A percentile compares a stretch with the other conserved stretches of the same genome.
phyloP scores from a whole-genome alignment of 2,329 filamentous ascomycete species.

The Pseudogymnoascus sp. region DNA sequence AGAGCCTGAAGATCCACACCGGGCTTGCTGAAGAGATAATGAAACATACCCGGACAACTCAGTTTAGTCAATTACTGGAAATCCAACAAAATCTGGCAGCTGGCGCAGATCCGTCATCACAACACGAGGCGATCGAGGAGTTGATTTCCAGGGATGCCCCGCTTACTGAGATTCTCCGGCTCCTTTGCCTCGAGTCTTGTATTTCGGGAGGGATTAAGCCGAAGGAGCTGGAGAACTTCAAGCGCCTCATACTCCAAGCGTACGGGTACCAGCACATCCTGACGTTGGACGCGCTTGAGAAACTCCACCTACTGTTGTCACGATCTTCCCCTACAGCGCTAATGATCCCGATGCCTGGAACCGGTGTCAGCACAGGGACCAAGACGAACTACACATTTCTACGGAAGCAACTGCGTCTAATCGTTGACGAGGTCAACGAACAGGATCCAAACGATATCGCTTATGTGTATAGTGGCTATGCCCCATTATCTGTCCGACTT shows the following conservation, averaged over 20 bases:
- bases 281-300: conserved; percentile 81
- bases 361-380: conserved; percentile 46
- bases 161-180: conserved; percentile 69
- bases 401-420: conserved; percentile 77
- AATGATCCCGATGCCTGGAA: conserved; percentile 68
- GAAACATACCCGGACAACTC: conserved; percentile 81
- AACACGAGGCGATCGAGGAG: conserved; percentile 88
- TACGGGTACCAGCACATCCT: conserved; percentile 94
- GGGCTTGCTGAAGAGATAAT: conserved; percentile 91
- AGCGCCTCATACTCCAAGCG: conserved; percentile 77
- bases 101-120: conserved; percentile 77
- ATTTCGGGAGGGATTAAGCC: conserved; percentile 81
- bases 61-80: conserved; percentile 81
- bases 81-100: conserved; percentile 94
- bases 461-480: conserved; percentile 98
- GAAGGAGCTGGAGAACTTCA: conserved; percentile 84
- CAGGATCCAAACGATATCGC: conserved; percentile 88
- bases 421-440: conserved; percentile 95
- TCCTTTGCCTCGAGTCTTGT: conserved; percentile 86
- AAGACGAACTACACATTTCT: conserved; percentile 89
- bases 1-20: conserved; percentile 86
- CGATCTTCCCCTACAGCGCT: conserved; percentile 70
- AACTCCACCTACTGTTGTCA: conserved; percentile 76
- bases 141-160: conserved; percentile 84
- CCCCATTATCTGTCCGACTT: conserved; percentile 81